Evolutionary conservation across 176 grass and related monocot species (phyloP).

Genomic region (Juncus inflexus): DNA sequence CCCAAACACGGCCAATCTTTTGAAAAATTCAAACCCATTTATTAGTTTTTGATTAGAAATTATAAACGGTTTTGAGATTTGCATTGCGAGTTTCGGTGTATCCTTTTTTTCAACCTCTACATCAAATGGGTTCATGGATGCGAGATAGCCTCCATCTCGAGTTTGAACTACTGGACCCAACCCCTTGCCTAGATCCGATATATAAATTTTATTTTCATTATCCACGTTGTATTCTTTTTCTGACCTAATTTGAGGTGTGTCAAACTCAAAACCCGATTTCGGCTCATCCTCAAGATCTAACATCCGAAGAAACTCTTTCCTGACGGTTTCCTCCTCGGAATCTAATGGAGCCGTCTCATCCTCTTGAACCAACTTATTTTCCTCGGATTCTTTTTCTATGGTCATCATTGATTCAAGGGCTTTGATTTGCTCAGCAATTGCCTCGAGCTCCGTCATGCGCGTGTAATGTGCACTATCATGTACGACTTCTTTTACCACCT

Average conservation of each 20-base stretch:
- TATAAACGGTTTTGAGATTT: conserved; percentile 73
- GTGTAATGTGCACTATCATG: conserved; percentile 52
- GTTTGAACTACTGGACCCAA: conserved; percentile 76
- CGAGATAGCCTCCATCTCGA: conserved; percentile 71
- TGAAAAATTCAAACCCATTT: conserved; percentile 61
- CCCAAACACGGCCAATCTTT: conserved; percentile 41
- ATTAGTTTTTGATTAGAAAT: conserved; percentile 44
- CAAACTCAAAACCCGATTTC: neutral
- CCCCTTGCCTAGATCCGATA: conserved; percentile 80
- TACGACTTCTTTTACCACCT: conserved; percentile 93
- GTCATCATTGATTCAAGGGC: conserved; percentile 82
- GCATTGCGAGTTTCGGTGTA: conserved; percentile 81
- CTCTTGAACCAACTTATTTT: conserved; percentile 27
- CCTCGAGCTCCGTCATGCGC: conserved; percentile 74
- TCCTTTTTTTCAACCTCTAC: conserved; percentile 49
- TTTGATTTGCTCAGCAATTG: conserved; percentile 87
- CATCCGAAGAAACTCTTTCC: conserved; percentile 65
- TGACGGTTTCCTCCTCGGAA: conserved; percentile 73
- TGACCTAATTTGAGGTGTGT: conserved; percentile 27
- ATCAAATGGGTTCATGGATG: conserved; percentile 80
- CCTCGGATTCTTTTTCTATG: conserved; percentile 14
- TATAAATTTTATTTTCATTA: conserved; percentile 34
- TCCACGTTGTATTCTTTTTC: conserved; percentile 19
- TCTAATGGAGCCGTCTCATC: conserved; percentile 39
- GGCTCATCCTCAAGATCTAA: conserved; percentile 45